phyloP scores from a whole-genome alignment of 805 yeast genomes.

The Yarrowia sp. region DNA sequence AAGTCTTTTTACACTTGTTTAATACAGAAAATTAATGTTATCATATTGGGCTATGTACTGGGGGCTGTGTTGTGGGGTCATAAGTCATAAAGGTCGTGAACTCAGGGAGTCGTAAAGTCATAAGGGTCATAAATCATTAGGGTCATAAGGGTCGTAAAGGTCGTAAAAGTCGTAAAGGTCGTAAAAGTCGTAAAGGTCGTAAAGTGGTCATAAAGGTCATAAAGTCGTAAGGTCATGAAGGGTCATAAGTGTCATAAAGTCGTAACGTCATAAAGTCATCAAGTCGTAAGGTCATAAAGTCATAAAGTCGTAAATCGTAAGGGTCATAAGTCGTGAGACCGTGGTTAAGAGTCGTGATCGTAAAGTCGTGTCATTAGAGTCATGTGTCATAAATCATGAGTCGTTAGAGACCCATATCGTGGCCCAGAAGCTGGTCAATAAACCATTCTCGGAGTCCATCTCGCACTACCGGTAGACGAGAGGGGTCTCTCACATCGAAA shows the following conservation, averaged over 20 bases:
- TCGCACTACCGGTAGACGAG: neutral
- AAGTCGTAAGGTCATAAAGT: neutral
- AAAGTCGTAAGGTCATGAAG: neutral
- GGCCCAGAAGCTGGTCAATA: neutral
- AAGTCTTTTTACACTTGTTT: no score
- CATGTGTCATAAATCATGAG: no score
- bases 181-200: neutral
- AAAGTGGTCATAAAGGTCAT: neutral
- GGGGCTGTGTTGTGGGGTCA: no score
- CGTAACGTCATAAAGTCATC: neutral
- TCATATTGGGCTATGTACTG: neutral
- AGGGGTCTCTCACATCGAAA: neutral
- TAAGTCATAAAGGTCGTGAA: neutral
- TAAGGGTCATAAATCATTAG: neutral
- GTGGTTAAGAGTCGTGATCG: neutral
- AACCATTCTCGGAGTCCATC: constrained; percentile 24
- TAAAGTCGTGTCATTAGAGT: neutral
- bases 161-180: constrained; percentile 2
- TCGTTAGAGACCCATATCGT: neutral
- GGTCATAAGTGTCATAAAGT: constrained; percentile 2
- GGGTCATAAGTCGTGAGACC: neutral
- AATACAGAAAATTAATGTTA: neutral
- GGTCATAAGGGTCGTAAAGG: neutral
- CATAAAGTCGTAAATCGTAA: neutral
- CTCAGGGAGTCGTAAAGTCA: neutral